Evolutionary conservation across 352 stramenopile species (phyloP), one percentile per base, ranked within the genome.

Genomic region (Phytopythium montanum): DNA sequence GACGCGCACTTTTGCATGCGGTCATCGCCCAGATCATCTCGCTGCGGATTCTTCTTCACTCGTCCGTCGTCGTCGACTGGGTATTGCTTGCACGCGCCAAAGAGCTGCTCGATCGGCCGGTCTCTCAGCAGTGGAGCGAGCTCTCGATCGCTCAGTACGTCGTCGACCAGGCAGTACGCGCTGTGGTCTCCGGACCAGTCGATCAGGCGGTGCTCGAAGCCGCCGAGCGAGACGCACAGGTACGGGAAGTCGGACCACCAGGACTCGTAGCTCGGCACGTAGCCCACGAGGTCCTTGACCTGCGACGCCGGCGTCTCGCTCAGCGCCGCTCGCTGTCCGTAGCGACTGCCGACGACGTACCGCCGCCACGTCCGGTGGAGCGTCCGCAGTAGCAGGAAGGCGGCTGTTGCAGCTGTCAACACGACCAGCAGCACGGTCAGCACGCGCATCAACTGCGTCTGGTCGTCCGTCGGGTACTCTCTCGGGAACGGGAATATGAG

Each of bases 191-290:
- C 77, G 12, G 69, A 79, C 79, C 79, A 89, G 49, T 57, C 74
- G 56, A 89, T 75, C 53, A 73, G 87, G 33, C 72, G 67, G 39
- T 74, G 60, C 42, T 87, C 77, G 57, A 89, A 87, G 21, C 66
- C 56, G 29, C 54, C 60, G 26, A 89, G 62, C n/a, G 79, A 66
- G 4, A 89, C 79, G 29, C 75, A 84, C 3, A 89, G 62, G 31
- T 79, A 87, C 14, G 79, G 76, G 28, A 89, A 89, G 49, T 86
- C 79, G 21, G 79, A 85, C 60, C 85, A 89, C 73, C 66, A 81
- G n/a, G 76, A 85, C 57, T 86, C 77, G 44, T 84, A 89, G 12
- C 68, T 75, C 50, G 76, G 79, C 34, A 89, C 66, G 60, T 87
- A 89, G 2, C 70, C 79, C 21, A 75, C 71, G 6, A 89, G 68